Percentiles rank a stretch among this genome's conserved stretches.
phyloP scores from a whole-genome alignment of 768 basidiomycete species.

The Lyophyllum shimeji region DNA sequence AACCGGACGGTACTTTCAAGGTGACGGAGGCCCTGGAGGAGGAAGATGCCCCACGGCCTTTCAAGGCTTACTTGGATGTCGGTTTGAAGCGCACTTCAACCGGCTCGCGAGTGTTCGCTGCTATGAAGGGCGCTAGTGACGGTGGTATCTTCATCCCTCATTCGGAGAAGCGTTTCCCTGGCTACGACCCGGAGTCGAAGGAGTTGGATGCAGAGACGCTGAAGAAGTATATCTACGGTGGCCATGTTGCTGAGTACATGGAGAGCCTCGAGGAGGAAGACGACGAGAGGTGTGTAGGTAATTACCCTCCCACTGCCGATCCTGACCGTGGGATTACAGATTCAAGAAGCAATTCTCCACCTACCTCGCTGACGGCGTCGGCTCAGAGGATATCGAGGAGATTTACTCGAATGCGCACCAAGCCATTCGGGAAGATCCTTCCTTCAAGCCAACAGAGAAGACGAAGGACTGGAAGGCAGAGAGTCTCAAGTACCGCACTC shows the following conservation, averaged over 20 bases:
- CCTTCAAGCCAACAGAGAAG: slow-evolving; percentile 89
- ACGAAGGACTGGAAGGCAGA: slow-evolving; percentile 91
- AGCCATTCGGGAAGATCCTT: slow-evolving; percentile 93
- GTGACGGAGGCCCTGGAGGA: slow-evolving; percentile 86
- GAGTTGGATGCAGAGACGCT: slow-evolving; percentile 90
- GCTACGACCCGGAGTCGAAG: slow-evolving; percentile 92
- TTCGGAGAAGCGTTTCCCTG: slow-evolving; percentile 97
- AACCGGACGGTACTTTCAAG: slow-evolving; percentile 84
- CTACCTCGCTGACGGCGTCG: slow-evolving; percentile 94
- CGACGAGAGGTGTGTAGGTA: slow-evolving; percentile 74
- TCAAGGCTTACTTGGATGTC: slow-evolving; percentile 98
- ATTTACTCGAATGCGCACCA: slow-evolving; percentile 92
- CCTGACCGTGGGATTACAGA: slow-evolving; percentile 33
- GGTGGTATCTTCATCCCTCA: slow-evolving; percentile 98
- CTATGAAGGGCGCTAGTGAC: slow-evolving; percentile 97
- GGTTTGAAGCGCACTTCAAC: slow-evolving; percentile 98
- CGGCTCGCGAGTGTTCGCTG: slow-evolving; percentile 96
- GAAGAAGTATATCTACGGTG: slow-evolving; percentile 97
- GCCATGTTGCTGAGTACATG: slow-evolving; percentile 99
- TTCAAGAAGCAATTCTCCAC: slow-evolving; percentile 98
- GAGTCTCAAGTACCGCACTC: slow-evolving; percentile 63
- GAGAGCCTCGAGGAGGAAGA: slow-evolving; percentile 99
- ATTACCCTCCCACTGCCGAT: not conserved
- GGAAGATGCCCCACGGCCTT: slow-evolving; percentile 95
- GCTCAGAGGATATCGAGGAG: slow-evolving; percentile 96